phyloP scores from a whole-genome alignment of 495 filamentous ascomycete genomes.

The Penicillium roqueforti region DNA sequence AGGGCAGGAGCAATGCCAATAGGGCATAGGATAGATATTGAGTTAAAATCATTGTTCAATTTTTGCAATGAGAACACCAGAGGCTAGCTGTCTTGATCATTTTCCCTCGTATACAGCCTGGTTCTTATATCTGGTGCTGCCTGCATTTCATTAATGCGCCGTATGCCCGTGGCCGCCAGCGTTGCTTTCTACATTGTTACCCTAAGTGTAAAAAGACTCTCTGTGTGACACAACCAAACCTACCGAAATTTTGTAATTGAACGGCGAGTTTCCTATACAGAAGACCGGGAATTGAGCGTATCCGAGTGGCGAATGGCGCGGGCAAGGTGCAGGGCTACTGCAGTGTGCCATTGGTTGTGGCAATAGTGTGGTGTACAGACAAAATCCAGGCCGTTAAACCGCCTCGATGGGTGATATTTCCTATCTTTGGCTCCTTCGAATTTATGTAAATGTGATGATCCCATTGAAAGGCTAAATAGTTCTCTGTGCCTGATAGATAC shows the following conservation, averaged over 20 bases:
- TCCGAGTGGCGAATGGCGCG: constrained; percentile 6
- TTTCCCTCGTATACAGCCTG: neutral
- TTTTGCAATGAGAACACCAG: too few species aligned
- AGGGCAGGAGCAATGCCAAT: constrained; percentile 11
- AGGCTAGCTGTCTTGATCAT: neutral
- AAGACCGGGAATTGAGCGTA: neutral
- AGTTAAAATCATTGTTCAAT: constrained; percentile 13
- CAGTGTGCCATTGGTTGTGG: neutral
- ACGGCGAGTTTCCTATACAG: neutral
- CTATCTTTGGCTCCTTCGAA: neutral
- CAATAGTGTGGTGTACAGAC: neutral
- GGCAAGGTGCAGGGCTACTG: neutral
- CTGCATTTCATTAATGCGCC: neutral
- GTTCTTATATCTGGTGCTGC: neutral
- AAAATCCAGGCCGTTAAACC: neutral
- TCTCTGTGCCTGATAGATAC: neutral
- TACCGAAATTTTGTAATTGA: neutral
- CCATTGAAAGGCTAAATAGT: neutral
- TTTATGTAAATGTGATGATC: neutral
- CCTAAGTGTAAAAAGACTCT: neutral
- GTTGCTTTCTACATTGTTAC: constrained; percentile 3
- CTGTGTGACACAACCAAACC: neutral
- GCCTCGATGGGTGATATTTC: neutral
- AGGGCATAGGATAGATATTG: constrained; percentile 13
- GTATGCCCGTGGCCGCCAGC: neutral